Conservation (phyloP, 2,329 filamentous ascomycete genomes). For the Sporothrix luriei region DNA sequence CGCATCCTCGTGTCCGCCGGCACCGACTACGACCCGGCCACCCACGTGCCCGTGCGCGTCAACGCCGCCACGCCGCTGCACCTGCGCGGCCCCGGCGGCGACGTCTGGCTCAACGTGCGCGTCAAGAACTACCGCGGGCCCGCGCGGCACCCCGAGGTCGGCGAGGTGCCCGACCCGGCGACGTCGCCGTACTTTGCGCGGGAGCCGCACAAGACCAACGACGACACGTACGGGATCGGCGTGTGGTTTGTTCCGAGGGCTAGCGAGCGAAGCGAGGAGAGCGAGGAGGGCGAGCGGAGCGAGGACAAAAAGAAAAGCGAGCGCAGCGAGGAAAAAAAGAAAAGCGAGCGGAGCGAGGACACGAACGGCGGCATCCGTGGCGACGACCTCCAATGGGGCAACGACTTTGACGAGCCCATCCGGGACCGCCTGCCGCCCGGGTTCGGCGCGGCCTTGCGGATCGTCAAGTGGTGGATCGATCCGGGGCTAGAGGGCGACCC, state of each 20-base stretch:
- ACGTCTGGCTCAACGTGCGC: constrained; percentile 71
- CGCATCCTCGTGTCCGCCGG: constrained; percentile 81
- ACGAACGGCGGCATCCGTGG: too few species aligned
- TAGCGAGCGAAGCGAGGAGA: constrained; percentile 28
- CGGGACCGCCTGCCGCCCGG: constrained; percentile 82
- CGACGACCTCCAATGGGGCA: constrained; percentile 82
- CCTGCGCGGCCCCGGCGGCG: constrained; percentile 66
- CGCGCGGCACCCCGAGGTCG: not conserved
- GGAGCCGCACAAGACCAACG: constrained; percentile 64
- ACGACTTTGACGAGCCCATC: constrained; percentile 92
- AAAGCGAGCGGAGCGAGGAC: not conserved
- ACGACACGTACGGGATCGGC: constrained; percentile 82
- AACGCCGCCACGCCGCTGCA: constrained; percentile 66
- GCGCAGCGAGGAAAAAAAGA: constrained; percentile 31
- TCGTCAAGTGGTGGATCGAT: constrained; percentile 89
- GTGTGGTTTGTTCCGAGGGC: constrained; percentile 65
- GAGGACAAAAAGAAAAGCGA: not conserved
- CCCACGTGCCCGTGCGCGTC: constrained; percentile 74
- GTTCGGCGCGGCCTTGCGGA: constrained; percentile 79
- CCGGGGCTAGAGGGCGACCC: constrained; percentile 88
- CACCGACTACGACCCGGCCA: constrained; percentile 69
- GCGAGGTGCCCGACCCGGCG: constrained; percentile 47
- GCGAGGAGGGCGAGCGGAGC: constrained; percentile 8
- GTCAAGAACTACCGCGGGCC: constrained; percentile 65
- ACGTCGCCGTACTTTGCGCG: constrained; percentile 78